Evolutionary conservation across 257 asterid species (phyloP).

Genomic region (Phtheirospermum japonicum): DNA sequence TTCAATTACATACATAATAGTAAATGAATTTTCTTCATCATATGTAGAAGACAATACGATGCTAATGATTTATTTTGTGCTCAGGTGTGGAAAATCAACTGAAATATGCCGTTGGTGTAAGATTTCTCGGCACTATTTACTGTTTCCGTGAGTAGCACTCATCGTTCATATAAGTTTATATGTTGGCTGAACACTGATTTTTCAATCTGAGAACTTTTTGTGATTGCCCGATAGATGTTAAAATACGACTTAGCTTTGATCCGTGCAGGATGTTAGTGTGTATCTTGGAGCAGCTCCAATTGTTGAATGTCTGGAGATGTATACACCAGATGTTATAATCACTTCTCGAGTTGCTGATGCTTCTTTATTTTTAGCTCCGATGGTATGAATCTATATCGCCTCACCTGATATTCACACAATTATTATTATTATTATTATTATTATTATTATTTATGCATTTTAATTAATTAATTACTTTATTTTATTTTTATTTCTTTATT

Average conservation of each 20-base stretch:
- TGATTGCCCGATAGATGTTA: slow-evolving; percentile 6
- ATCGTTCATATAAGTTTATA: slow-evolving; percentile 17
- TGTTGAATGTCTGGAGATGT: slow-evolving; percentile 79
- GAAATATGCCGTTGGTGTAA: slow-evolving; percentile 65
- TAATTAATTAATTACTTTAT: too few relatives aligned
- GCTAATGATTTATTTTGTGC: slow-evolving; percentile 27
- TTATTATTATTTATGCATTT: too few relatives aligned
- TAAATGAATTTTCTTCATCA: slow-evolving; percentile 19
- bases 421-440: too few relatives aligned
- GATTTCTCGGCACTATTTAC: slow-evolving; percentile 47
- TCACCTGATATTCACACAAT: too few relatives aligned
- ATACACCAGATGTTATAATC: slow-evolving; percentile 71
- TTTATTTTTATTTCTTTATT: too few relatives aligned
- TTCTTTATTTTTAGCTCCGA: slow-evolving; percentile 85
- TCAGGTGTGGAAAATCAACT: slow-evolving; percentile 60
- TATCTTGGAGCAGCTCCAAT: slow-evolving; percentile 98
- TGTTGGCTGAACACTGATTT: too few relatives aligned
- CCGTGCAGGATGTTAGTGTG: slow-evolving; percentile 72
- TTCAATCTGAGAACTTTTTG: too few relatives aligned
- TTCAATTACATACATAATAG: slow-evolving; percentile 5
- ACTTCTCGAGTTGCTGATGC: slow-evolving; percentile 99
- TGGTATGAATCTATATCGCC: slow-evolving; percentile 50
- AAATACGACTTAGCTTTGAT: slow-evolving; percentile 9
- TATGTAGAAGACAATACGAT: slow-evolving; percentile 15
- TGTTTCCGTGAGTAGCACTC: slow-evolving; percentile 26